Evolutionary conservation across 371 early-diverging fungal species (phyloP).

Genomic region (Haplosporangium sp.): DNA sequence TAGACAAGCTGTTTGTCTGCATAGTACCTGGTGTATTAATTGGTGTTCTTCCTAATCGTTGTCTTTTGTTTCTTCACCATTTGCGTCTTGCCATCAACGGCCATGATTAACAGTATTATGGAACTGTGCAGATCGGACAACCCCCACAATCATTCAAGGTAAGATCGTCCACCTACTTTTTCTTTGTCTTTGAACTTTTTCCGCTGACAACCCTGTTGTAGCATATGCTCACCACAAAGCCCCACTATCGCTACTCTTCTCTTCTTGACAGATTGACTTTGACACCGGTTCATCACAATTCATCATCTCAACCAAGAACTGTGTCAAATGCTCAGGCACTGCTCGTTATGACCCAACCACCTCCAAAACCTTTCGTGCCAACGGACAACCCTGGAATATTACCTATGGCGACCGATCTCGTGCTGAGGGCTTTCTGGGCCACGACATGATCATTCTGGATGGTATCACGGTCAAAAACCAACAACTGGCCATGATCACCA

Average conservation of each 20-base stretch:
- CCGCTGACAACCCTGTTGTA: neutral
- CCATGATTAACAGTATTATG: conserved; percentile 35
- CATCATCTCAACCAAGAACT: conserved; percentile 64
- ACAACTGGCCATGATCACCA: conserved; percentile 64
- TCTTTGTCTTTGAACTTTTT: neutral
- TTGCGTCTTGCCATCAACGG: too few relatives aligned
- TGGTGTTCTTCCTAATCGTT: too few relatives aligned
- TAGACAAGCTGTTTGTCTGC: neutral
- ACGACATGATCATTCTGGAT: conserved; percentile 64
- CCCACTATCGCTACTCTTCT: neutral
- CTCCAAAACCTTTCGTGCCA: conserved; percentile 62
- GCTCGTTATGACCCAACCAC: conserved; percentile 62
- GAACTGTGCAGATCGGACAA: conserved; percentile 66
- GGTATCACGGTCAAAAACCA: conserved; percentile 59
- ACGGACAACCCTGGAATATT: conserved; percentile 62
- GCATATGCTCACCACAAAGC: too few relatives aligned
- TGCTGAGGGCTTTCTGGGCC: conserved; percentile 66
- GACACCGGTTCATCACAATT: conserved; percentile 77
- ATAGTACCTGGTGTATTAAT: neutral
- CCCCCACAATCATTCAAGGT: conserved; percentile 69
- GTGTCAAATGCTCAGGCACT: conserved; percentile 63
- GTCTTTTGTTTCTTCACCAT: neutral
- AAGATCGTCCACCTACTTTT: neutral
- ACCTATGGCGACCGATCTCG: conserved; percentile 70
- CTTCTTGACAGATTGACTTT: conserved; percentile 58